Conservation (phyloP, 352 stramenopile genomes). For the Phytopythium boreale region DNA sequence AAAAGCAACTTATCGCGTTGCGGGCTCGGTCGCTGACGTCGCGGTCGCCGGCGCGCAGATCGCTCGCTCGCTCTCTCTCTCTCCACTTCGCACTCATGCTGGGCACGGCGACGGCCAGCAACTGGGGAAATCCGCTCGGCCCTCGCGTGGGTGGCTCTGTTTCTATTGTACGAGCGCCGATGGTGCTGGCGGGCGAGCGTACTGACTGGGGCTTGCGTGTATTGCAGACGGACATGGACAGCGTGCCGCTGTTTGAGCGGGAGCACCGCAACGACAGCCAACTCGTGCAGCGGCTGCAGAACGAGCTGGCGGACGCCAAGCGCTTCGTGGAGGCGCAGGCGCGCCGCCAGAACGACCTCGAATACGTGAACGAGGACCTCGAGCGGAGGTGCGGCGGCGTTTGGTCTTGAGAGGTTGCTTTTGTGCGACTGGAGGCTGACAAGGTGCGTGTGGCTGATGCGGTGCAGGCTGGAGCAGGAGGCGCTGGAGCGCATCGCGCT, state of each 20-base stretch:
- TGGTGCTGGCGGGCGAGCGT: not conserved
- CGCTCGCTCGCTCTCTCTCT: not conserved
- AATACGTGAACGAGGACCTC: constrained; percentile 87
- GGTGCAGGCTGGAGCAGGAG: constrained; percentile 63
- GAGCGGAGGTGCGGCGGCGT: constrained; percentile 43
- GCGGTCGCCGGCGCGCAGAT: not conserved
- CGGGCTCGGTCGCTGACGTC: not conserved
- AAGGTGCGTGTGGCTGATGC: too few species aligned
- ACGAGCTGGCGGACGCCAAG: constrained; percentile 81
- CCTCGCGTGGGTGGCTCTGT: constrained; percentile 17
- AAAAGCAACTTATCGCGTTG: not conserved
- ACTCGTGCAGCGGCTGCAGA: constrained; percentile 80
- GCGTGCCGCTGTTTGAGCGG: constrained; percentile 80
- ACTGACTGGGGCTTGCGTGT: not conserved
- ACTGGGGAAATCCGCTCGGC: constrained; percentile 52
- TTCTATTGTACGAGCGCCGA: not conserved
- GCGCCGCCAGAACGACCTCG: constrained; percentile 78
- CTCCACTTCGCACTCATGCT: constrained; percentile 20
- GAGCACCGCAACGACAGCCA: constrained; percentile 85
- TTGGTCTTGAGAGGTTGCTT: too few species aligned
- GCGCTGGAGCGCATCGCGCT: constrained; percentile 80
- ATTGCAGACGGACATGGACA: constrained; percentile 70
- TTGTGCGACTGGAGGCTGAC: not conserved
- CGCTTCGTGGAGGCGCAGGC: constrained; percentile 81
- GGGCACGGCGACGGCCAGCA: constrained; percentile 33